These are phyloP conservation scores for Aspergillus proliferans DNA, from an alignment of 2,329 filamentous ascomycete species.

Conservation along the genomic window DNA sequence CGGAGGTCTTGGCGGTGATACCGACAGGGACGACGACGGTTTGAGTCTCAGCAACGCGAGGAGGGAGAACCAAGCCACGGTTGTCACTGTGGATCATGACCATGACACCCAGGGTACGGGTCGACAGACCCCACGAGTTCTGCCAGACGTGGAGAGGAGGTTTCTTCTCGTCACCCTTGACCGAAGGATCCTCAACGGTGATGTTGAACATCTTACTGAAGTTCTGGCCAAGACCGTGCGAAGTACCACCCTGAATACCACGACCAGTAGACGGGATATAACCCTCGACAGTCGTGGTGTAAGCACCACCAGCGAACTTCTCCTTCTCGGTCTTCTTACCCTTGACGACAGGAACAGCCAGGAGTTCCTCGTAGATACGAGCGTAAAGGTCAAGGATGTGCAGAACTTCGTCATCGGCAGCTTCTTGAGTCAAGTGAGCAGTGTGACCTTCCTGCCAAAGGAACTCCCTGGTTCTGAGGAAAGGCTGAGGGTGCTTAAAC, in stretches of 20 bases:
- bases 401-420: slow-evolving; percentile 77
- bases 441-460: slow-evolving; percentile 97
- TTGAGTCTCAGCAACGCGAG: slow-evolving; percentile 80
- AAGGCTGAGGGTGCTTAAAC: slow-evolving; percentile 82
- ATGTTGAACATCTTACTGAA: slow-evolving; percentile 99
- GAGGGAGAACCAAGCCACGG: slow-evolving; percentile 88
- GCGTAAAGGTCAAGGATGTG: slow-evolving; percentile 93
- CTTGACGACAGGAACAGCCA: slow-evolving; percentile 90
- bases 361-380: slow-evolving; percentile 82
- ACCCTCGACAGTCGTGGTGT: slow-evolving; percentile 93
- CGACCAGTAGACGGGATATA: slow-evolving; percentile 94
- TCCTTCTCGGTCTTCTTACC: slow-evolving; percentile 95
- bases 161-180: slow-evolving; percentile 65
- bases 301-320: slow-evolving; percentile 94
- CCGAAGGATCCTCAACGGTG: slow-evolving; percentile 81
- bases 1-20: slow-evolving; percentile 77
- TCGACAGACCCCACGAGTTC: slow-evolving; percentile 98
- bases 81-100: slow-evolving; percentile 97
- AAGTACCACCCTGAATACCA: slow-evolving; percentile 93
- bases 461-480: slow-evolving; percentile 90
- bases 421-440: slow-evolving; percentile 77
- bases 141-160: slow-evolving; percentile 88
- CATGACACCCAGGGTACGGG: slow-evolving; percentile 96
- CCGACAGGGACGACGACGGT: slow-evolving; percentile 86
- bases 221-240: slow-evolving; percentile 91